Base-by-base conservation (phyloP, 306 rosid species). In the Lotus japonicus region DNA sequence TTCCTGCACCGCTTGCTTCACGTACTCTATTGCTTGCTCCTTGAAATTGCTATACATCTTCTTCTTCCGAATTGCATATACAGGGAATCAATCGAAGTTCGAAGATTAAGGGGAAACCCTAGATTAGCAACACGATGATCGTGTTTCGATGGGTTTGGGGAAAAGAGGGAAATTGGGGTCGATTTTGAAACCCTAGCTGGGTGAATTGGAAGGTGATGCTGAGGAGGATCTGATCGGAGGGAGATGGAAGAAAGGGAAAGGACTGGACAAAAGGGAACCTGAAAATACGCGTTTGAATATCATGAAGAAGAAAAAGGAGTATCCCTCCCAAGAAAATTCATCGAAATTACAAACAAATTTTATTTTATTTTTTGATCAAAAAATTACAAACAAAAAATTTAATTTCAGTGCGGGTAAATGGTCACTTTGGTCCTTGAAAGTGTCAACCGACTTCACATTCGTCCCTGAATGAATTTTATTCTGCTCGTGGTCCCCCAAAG, bases 21-120 rank as follows among this genome's bases (percentile, higher is more conserved):
- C 99, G 86, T 78, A 95, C 85, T 90, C 99, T 19, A 95, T 95
- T 9, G 99, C 99, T 67, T 90, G 99, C 81, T 95, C 99, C 79
- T 90, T 95, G 77, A 90, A 95, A 86, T 95, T 95, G 91, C 99
- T 95, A 58, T 95, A 95, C 99, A 95, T 95, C 76, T 68, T 77
- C 70, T 26, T 26, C 31, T 26, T 23, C 64, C 4, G 62, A 46
- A 76, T 70, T 64, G 73, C 83, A 80, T 77, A 21, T 26, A 73
- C 64, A 21, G 26, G 66, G 23, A 5, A 13, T 23, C 2, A 66
- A 57, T 45, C 60, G 45, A 43, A 38, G 54, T 10, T 12, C 7
- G 4, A 21, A 21, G 26, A 21, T 21, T 21, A 80, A 8, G 19
- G 51, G 33, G 1, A 42, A 83, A 84, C 76, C 83, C 84, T 84